Evolutionary conservation across 352 stramenopile genomes (phyloP).

Genomic region (Albugo candida): DNA sequence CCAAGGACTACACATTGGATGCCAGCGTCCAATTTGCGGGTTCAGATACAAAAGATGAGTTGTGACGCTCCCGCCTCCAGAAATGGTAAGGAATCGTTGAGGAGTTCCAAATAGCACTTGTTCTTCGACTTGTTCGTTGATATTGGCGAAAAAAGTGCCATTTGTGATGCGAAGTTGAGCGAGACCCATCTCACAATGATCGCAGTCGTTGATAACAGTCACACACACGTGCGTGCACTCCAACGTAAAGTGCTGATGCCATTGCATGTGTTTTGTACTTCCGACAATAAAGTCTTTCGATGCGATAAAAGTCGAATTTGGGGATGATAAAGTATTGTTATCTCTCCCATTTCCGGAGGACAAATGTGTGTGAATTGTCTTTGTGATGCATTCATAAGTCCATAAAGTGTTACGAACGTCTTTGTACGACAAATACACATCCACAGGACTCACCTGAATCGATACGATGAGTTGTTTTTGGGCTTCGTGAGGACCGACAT

Average conservation of each 20-base stretch:
- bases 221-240: conserved; percentile 42
- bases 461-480: conserved; percentile 59
- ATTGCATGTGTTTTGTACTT: conserved; percentile 13
- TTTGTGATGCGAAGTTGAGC: conserved; percentile 61
- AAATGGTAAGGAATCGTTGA: conserved; percentile 28
- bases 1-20: conserved; percentile 67
- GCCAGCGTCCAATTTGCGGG: conserved; percentile 58
- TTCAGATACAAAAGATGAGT: conserved; percentile 66
- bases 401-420: conserved; percentile 24
- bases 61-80: conserved; percentile 37
- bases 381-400: background rate
- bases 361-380: background rate
- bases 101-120: conserved; percentile 9
- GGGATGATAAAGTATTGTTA: background rate
- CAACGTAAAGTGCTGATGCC: conserved; percentile 61
- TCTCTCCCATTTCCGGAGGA: background rate
- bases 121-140: conserved; percentile 3
- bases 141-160: conserved; percentile 21
- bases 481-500: conserved; percentile 38
- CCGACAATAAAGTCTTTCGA: background rate
- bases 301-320: conserved; percentile 6
- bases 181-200: conserved; percentile 72
- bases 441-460: conserved; percentile 48
- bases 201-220: conserved; percentile 73
- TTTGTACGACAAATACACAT: conserved; percentile 69